Evolutionary conservation across 116 monocot genomes (phyloP).

Genomic region (Posidonia oceanica): DNA sequence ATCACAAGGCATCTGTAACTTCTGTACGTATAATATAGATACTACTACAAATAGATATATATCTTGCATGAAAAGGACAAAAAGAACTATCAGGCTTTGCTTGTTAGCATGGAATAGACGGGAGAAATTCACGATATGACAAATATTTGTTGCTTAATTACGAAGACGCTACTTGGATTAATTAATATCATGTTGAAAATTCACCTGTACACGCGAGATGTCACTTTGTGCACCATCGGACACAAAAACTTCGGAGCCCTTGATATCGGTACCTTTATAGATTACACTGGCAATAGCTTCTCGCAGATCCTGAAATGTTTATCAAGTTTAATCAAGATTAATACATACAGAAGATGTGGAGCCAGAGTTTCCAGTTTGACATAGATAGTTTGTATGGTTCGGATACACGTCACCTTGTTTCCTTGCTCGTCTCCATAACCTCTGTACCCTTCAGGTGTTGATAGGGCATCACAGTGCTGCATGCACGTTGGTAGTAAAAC

Average conservation of each 20-base stretch:
- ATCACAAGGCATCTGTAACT: no score
- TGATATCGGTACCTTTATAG: conserved; percentile 43
- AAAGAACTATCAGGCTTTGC: not conserved
- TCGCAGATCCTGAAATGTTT: conserved; percentile 36
- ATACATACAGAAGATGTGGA: no score
- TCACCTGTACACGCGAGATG: conserved; percentile 74
- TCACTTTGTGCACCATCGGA: conserved; percentile 89
- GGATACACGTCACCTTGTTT: conserved; percentile 32
- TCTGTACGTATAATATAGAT: no score
- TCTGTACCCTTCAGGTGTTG: conserved; percentile 61
- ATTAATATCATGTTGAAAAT: no score
- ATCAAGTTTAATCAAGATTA: not conserved
- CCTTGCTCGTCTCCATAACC: conserved; percentile 94
- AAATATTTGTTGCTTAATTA: no score
- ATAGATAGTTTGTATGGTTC: not conserved
- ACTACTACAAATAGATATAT: no score
- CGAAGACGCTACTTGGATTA: no score
- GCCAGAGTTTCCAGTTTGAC: not conserved
- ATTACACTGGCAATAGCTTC: conserved; percentile 44
- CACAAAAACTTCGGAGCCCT: conserved; percentile 55
- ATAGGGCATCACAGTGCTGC: conserved; percentile 52
- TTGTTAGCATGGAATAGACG: no score
- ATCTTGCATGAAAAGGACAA: no score
- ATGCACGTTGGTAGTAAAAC: not conserved
- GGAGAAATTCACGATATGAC: no score